Evolutionary conservation across 805 yeast genomes (phyloP).

Genomic region (Komagataella pastoris): DNA sequence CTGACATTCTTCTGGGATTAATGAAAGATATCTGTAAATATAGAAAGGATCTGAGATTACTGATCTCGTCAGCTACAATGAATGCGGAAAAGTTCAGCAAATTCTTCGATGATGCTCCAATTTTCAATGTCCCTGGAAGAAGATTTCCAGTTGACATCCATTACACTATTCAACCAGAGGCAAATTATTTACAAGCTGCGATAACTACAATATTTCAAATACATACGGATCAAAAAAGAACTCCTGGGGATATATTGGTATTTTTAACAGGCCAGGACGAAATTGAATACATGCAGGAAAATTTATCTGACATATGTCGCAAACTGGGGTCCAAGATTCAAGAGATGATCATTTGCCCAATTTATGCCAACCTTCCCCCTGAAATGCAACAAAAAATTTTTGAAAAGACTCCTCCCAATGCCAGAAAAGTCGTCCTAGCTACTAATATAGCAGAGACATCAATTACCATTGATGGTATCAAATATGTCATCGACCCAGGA

Average conservation of each 20-base stretch:
- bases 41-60: constrained; percentile 57
- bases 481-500: constrained; percentile 89
- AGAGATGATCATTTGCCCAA: constrained; percentile 67
- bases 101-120: constrained; percentile 75
- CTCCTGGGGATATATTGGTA: constrained; percentile 76
- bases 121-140: constrained; percentile 84
- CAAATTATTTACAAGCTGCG: constrained; percentile 84
- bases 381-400: constrained; percentile 75
- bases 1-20: constrained; percentile 72
- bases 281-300: constrained; percentile 72
- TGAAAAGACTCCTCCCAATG: constrained; percentile 69
- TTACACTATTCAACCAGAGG: constrained; percentile 79
- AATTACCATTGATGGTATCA: constrained; percentile 91
- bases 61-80: constrained; percentile 91
- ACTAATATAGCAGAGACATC: constrained; percentile 98
- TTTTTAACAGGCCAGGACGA: constrained; percentile 96
- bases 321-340: constrained; percentile 48
- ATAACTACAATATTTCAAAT: constrained; percentile 79
- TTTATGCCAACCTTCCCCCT: constrained; percentile 82
- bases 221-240: constrained; percentile 41
- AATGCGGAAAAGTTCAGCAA: constrained; percentile 79
- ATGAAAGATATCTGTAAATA: constrained; percentile 53
- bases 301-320: constrained; percentile 46
- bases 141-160: constrained; percentile 83
- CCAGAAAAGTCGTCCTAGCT: constrained; percentile 83